A percentile compares a stretch with the other conserved stretches of the same genome.
Evolutionary conservation across 2,329 filamentous ascomycete species (phyloP).

Genomic region (Neospermospora avenae): DNA sequence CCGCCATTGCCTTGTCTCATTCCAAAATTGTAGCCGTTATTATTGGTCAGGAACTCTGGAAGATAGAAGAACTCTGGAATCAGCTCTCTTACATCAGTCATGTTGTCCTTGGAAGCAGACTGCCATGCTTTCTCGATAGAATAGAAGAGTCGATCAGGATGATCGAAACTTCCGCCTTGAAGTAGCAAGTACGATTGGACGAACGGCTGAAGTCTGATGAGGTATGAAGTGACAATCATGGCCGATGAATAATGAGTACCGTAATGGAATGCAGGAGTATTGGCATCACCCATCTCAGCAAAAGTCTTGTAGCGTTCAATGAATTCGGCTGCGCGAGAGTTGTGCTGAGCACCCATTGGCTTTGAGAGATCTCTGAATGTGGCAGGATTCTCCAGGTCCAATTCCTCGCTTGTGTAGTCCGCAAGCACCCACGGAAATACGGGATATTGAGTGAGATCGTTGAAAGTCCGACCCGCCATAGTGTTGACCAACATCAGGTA

Average conservation of each 20-base stretch:
- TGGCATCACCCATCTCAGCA: conserved; percentile 80
- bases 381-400: conserved; percentile 79
- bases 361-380: conserved; percentile 90
- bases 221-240: conserved; percentile 96
- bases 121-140: conserved; percentile 89
- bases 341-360: conserved; percentile 91
- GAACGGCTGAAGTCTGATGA: conserved; percentile 93
- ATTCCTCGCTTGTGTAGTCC: conserved; percentile 90
- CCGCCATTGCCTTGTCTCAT: conserved; percentile 75
- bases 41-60: conserved; percentile 90
- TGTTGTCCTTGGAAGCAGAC: conserved; percentile 84
- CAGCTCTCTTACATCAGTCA: conserved; percentile 90
- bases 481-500: conserved; percentile 99
- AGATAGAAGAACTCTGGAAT: conserved; percentile 98
- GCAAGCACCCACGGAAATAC: conserved; percentile 97
- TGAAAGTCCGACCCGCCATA: conserved; percentile 94
- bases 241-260: conserved; percentile 98
- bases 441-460: conserved; percentile 95
- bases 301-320: conserved; percentile 82
- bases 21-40: conserved; percentile 93
- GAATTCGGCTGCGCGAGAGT: conserved; percentile 72
- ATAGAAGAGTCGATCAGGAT: conserved; percentile 92
- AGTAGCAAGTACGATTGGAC: conserved; percentile 92
- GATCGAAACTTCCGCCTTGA: conserved; percentile 94
- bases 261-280: conserved; percentile 84